These are phyloP conservation scores for Lichtheimia ramosa DNA, from an alignment of 371 early-diverging fungal species.

Conservation along the genomic window DNA sequence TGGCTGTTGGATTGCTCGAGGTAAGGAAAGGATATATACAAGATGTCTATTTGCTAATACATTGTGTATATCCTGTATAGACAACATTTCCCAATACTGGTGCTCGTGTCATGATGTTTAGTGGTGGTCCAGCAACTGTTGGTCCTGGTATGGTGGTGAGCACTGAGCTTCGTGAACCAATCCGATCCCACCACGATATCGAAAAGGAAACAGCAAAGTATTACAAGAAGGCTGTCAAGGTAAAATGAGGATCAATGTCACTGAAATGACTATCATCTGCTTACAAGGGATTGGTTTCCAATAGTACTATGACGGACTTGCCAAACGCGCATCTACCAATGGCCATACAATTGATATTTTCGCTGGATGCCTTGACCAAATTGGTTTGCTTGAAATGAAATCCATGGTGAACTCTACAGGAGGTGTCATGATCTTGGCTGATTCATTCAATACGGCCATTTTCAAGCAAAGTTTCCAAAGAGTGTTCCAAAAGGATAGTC, in stretches of 20 bases:
- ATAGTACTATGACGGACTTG: conserved; percentile 91
- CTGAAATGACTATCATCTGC: neutral
- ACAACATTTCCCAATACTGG: conserved; percentile 92
- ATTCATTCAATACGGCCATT: conserved; percentile 94
- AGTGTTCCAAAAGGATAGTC: conserved; percentile 88
- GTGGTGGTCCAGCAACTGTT: conserved; percentile 97
- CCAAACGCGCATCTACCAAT: conserved; percentile 80
- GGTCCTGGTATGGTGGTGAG: conserved; percentile 98
- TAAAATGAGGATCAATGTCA: conserved; percentile 15
- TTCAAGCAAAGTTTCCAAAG: conserved; percentile 97
- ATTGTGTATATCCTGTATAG: conserved; percentile 29
- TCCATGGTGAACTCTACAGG: conserved; percentile 90
- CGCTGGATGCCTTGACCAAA: conserved; percentile 55
- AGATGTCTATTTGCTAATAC: neutral
- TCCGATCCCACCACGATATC: conserved; percentile 96
- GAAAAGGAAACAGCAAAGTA: conserved; percentile 95
- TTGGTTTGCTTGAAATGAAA: conserved; percentile 96
- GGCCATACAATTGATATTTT: conserved; percentile 55
- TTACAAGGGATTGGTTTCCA: neutral
- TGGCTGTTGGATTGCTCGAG: conserved; percentile 96
- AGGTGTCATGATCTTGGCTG: conserved; percentile 96
- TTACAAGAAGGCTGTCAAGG: conserved; percentile 89
- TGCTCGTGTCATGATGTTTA: conserved; percentile 95
- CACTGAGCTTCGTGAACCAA: conserved; percentile 90
- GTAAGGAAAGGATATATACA: conserved; percentile 18